These are phyloP conservation scores for Allium cepa DNA, from an alignment of 106 monocot genomes.

Conservation along the genomic window DNA sequence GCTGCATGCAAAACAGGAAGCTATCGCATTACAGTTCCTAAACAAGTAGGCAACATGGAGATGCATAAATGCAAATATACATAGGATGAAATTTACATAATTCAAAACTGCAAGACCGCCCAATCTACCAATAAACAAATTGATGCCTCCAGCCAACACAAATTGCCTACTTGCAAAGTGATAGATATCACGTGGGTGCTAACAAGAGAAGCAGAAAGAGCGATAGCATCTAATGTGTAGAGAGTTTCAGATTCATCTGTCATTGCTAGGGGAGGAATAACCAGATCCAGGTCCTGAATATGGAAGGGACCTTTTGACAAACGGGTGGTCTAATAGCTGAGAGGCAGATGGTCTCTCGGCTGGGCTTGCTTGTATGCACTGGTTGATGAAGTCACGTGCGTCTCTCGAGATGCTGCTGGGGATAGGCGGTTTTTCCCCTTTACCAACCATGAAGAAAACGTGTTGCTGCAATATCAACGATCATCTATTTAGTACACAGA, in stretches of 20 bases:
- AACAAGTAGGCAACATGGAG: too few species aligned
- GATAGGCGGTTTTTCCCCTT: conserved; percentile 55
- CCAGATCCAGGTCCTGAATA: conserved; percentile 7
- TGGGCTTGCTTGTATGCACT: conserved; percentile 65
- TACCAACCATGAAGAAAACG: conserved; percentile 60
- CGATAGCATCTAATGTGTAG: too few species aligned
- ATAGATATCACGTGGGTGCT: too few species aligned
- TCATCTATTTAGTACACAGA: not conserved
- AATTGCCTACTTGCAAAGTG: too few species aligned
- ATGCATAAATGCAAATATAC: too few species aligned
- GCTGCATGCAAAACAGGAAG: too few species aligned
- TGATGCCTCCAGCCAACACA: too few species aligned
- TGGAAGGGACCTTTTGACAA: conserved; percentile 31
- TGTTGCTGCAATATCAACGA: conserved; percentile 21
- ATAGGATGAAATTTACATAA: too few species aligned
- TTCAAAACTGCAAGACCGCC: too few species aligned
- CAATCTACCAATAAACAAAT: too few species aligned
- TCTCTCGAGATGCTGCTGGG: conserved; percentile 54
- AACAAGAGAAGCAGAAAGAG: too few species aligned
- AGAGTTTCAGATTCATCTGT: not conserved
- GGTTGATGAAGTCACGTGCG: conserved; percentile 66
- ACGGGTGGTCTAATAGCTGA: conserved; percentile 59
- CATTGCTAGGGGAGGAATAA: conserved; percentile 6
- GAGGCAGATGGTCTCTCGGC: conserved; percentile 56
- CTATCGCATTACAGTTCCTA: too few species aligned